Evolutionary conservation across 2,329 filamentous ascomycete species (phyloP).

Genomic region (Dactylonectria macrodidyma): DNA sequence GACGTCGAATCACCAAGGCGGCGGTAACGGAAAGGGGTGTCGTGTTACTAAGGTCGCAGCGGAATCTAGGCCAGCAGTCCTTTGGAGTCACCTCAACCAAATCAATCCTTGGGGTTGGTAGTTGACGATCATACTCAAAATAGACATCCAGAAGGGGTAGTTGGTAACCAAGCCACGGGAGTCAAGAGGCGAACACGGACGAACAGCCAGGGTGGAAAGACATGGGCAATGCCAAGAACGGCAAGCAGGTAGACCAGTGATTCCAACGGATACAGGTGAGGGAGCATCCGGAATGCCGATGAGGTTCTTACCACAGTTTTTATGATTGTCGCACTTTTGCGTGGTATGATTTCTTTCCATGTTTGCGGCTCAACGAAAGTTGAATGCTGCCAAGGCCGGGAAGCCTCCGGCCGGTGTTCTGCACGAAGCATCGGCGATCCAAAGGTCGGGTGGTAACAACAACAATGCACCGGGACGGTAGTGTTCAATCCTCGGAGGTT

Average conservation of each 20-base stretch:
- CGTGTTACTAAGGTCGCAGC: not conserved
- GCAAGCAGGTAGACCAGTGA: slow-evolving; percentile 7
- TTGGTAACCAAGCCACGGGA: slow-evolving; percentile 6
- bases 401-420: slow-evolving; percentile 19
- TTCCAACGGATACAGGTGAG: slow-evolving; percentile 2
- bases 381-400: slow-evolving; percentile 10
- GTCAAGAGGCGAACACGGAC: not conserved
- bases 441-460: slow-evolving; percentile 24
- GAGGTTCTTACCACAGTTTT: slow-evolving; percentile 18
- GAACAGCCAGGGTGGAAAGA: slow-evolving; percentile 11
- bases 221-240: slow-evolving; percentile 1
- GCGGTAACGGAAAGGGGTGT: not conserved
- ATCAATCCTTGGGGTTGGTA: slow-evolving; percentile 3
- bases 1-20: not conserved
- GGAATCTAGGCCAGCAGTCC: slow-evolving; percentile 3
- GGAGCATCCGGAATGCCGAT: slow-evolving; percentile 3
- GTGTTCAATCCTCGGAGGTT: slow-evolving; percentile 37
- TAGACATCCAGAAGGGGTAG: slow-evolving; percentile 1
- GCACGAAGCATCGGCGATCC: slow-evolving; percentile 27
- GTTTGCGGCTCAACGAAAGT: slow-evolving; percentile 18
- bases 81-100: slow-evolving; percentile 13
- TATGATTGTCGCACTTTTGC: slow-evolving; percentile 5
- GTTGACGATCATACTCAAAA: slow-evolving; percentile 8
- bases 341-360: slow-evolving; percentile 12
- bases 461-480: slow-evolving; percentile 29